A percentile compares a stretch with the other conserved stretches of the same genome.
Evolutionary conservation across 164 flowering plant genomes (phyloP).

Genomic region (Magnolia changhungtana): DNA sequence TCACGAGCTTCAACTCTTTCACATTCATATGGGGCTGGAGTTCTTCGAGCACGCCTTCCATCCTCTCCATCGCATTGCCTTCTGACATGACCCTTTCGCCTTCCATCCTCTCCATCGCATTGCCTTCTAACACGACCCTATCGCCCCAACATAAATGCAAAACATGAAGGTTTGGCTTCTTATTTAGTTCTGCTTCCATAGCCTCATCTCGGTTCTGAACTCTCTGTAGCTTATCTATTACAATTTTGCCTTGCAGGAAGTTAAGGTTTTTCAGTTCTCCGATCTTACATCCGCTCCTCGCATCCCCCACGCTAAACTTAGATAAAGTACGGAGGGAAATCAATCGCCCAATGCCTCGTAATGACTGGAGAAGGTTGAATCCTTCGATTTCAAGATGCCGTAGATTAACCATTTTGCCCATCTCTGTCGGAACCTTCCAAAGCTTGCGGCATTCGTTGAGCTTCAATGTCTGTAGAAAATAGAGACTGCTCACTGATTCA

Average conservation of each 20-base stretch:
- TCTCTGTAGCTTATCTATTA: neutral
- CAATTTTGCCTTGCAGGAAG: neutral
- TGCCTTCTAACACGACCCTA: neutral
- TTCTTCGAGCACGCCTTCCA: neutral
- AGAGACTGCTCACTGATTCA: neutral
- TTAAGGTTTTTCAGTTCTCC: neutral
- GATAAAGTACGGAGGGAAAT: neutral
- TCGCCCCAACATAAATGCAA: neutral
- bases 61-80: neutral
- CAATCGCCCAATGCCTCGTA: neutral
- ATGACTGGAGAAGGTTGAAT: no score
- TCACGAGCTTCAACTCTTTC: neutral
- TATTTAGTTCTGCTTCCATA: neutral
- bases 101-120: neutral
- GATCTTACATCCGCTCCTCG: neutral
- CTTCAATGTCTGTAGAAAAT: slow-evolving; percentile 2
- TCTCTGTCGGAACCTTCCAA: neutral
- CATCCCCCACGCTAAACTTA: neutral
- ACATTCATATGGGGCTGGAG: neutral
- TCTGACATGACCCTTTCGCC: neutral
- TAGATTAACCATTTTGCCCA: slow-evolving; percentile 5
- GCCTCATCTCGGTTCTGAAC: neutral
- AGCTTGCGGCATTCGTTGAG: neutral
- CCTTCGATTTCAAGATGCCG: slow-evolving; percentile 6
- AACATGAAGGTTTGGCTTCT: neutral